Evolutionary conservation across 2,329 filamentous ascomycete genomes (phyloP), one percentile per base, ranked within the genome.

Genomic region (Fusarium citri): DNA sequence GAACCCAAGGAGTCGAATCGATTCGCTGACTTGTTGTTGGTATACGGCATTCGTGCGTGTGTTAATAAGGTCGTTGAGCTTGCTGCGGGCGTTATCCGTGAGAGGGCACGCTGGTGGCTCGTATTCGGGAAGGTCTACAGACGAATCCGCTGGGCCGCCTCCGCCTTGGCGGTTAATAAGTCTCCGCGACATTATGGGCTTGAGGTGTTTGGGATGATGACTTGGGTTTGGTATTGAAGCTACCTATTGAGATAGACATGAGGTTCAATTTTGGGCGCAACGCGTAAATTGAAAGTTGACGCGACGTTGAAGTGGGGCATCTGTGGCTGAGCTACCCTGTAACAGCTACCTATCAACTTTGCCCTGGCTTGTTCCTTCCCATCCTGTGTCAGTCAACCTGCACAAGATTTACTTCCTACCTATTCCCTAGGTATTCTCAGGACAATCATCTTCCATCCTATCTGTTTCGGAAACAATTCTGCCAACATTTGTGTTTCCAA

Each of bases 31-130:
- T 40, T 87, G 84, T 10, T 78, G 73, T 25, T 84, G 79, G 75
- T 86, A 87, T 23, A 76, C 76, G 15, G 78, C 77, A 20, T 78
- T 80, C 55, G 81, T 77, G 48, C 80, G 81, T 43, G 78, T 80
- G 59, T 78, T 80, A 42, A 81, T 78, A 8, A 89, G 76, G 26
- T 84, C 80, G 55, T 78, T 73, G 5, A 88, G 79, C 5, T 78
- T 78, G 22, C 77, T 78, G 55, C 80, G 78, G 11, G 80, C 79
- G 8, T 62, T 59, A 15, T 80, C 76, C 59, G 80, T 79, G 64
- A 88, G 82, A 8, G 84, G 81, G 59, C 80, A 84, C 12, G 78
- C 74, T 10, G 83, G 85, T 5, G 83, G 79, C 59, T 88, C 80
- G 77, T 88, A 88, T 3, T 79, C 78, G 4, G 86, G 86, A n/a